Evolutionary conservation across 257 asterid species (phyloP), one percentile per base, ranked within the genome.

Genomic region (Ehretia macrophylla): DNA sequence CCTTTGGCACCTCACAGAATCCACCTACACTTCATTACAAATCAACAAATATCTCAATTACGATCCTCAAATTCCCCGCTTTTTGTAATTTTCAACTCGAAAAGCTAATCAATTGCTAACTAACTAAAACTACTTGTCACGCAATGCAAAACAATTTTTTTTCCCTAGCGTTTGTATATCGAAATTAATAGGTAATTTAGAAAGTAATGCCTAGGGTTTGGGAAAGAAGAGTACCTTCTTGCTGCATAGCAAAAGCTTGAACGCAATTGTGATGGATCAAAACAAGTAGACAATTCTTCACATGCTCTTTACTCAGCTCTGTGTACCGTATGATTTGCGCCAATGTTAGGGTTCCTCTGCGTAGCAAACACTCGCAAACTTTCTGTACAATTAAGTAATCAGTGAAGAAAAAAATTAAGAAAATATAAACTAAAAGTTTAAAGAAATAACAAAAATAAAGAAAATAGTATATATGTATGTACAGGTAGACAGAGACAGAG

Each of bases 231-330:
- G 45, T 21, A 91, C 97, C 97, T 60, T 78, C 85, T 65, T 62
- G 82, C 61, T 67, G 76, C 8, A 75, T 11, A 14, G 82, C 48
- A 44, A 88, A 88, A 58, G 96, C 94, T 72, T 92, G 97, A 45
- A 86, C 86, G 46, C 95, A 88, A 64, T 88, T 92, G 39, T 92
- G 97, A 81, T 88, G 93, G 63, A 86, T 78, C 17, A 92, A 67
- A 50, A 90, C 99, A 4, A 93, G 86, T 37, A 92, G 74, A 74
- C 95, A 86, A 62, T 80, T 84, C 51, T 68, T 56, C 14, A 83
- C 94, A 63, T 71, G 84, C 51, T 78, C 84, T 74, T 71, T 70
- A 44, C 70, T 71, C 38, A 92, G 84, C 67, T 80, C 91, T 5
- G 91, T 81, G 83, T 42, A 77, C 17, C 74, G 75, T 59, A 77